Conservation (phyloP, 2,329 filamentous ascomycete species). For the Pseudohalonectria lignicola region DNA sequence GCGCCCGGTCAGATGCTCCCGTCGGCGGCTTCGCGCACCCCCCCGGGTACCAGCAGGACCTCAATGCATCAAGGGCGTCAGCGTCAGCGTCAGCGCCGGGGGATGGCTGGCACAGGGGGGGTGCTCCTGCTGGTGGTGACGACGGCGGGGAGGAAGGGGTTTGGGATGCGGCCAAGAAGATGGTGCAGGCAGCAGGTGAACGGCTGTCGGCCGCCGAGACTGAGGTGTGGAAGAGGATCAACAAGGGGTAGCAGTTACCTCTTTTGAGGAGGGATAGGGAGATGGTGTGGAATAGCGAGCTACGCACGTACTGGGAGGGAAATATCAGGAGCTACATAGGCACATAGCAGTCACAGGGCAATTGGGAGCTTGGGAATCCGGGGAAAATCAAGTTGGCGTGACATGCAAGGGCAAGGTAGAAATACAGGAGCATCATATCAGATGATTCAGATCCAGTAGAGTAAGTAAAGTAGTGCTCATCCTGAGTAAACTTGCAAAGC, state of each 20-base stretch:
- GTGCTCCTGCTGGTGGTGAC: constrained; percentile 3
- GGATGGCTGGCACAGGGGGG: constrained; percentile 12
- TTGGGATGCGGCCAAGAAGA: constrained; percentile 46
- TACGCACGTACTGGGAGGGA: too few relatives aligned
- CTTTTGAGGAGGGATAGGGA: not conserved
- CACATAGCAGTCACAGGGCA: not conserved
- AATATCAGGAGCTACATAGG: not conserved
- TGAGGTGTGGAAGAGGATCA: constrained; percentile 53
- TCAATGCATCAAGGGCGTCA: constrained; percentile 19
- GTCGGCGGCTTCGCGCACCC: constrained; percentile 34
- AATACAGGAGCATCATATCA: not conserved
- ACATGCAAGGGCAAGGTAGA: not conserved
- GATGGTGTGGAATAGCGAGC: not conserved
- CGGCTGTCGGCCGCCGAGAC: constrained; percentile 46
- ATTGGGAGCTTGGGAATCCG: not conserved
- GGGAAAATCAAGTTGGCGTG: not conserved
- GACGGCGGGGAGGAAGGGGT: constrained; percentile 32
- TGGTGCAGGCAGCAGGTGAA: constrained; percentile 44
- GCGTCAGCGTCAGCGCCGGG: constrained; percentile 15
- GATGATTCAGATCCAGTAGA: too few relatives aligned
- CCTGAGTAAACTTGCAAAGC: too few relatives aligned
- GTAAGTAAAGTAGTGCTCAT: too few relatives aligned
- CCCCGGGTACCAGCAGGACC: constrained; percentile 46
- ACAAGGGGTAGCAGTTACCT: constrained; percentile 28
- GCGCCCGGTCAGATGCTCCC: too few relatives aligned